These are phyloP conservation scores for Diaporthe sp. DNA, from an alignment of 2,329 filamentous ascomycete species.

Conservation along the genomic window DNA sequence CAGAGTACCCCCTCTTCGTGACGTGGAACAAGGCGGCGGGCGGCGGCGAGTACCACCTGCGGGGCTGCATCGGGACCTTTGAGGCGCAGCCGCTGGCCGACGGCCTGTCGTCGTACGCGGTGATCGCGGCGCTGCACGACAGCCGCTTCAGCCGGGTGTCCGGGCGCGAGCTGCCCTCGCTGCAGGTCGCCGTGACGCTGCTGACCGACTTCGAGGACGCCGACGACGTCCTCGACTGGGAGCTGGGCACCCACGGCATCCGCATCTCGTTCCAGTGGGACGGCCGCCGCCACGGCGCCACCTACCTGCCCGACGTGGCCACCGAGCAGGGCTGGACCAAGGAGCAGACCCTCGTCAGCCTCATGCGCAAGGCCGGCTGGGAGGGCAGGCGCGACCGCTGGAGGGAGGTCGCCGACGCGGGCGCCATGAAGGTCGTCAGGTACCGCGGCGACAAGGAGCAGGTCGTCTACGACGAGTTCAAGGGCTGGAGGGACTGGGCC, in stretches of 20 bases:
- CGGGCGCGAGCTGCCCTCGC: constrained; percentile 65
- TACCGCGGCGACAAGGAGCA: constrained; percentile 89
- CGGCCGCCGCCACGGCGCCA: constrained; percentile 82
- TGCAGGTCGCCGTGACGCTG: constrained; percentile 81
- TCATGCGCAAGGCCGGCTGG: constrained; percentile 98
- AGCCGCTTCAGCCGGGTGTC: constrained; percentile 71
- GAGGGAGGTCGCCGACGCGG: constrained; percentile 74
- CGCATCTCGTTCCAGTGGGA: constrained; percentile 86
- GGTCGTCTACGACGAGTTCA: constrained; percentile 80
- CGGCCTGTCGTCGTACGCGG: constrained; percentile 83
- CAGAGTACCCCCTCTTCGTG: constrained; percentile 85
- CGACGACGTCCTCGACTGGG: constrained; percentile 84
- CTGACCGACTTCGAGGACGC: constrained; percentile 88
- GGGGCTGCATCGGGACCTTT: constrained; percentile 98
- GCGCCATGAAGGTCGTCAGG: constrained; percentile 76
- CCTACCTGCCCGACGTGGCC: constrained; percentile 93
- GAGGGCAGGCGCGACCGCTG: constrained; percentile 83
- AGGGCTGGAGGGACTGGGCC: constrained; percentile 84
- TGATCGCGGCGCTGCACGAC: constrained; percentile 81
- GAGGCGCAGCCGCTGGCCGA: constrained; percentile 79
- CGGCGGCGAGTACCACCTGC: constrained; percentile 75
- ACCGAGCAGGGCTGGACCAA: constrained; percentile 95
- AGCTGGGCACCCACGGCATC: constrained; percentile 86
- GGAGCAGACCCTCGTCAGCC: constrained; percentile 88
- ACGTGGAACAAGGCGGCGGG: constrained; percentile 86